Conservation (phyloP, 1,284 basidiomycete genomes). For the Puccinia polysora region DNA sequence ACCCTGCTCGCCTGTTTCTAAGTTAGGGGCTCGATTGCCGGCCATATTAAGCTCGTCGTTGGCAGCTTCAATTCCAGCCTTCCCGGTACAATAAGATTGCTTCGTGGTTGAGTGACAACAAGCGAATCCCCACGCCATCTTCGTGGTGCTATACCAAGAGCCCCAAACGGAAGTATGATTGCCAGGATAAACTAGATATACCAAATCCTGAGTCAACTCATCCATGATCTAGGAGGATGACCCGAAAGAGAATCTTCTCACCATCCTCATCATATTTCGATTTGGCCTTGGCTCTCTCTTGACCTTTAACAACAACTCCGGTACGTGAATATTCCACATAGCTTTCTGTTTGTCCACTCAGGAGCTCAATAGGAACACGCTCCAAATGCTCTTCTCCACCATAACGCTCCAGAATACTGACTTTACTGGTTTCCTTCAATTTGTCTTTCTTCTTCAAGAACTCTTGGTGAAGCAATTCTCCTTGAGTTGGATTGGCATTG, state of each 20-base stretch:
- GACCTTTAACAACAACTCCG: constrained; percentile 86
- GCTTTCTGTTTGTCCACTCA: constrained; percentile 89
- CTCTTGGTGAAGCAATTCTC: constrained; percentile 82
- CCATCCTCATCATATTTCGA: constrained; percentile 95
- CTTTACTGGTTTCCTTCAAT: constrained; percentile 77
- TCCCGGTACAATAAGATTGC: constrained; percentile 86
- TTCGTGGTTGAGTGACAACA: constrained; percentile 87
- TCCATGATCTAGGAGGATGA: constrained; percentile 2
- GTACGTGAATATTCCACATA: constrained; percentile 95
- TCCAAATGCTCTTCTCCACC: constrained; percentile 92
- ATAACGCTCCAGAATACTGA: constrained; percentile 80
- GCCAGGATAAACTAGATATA: constrained; percentile 68
- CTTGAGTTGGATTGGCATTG: constrained; percentile 93
- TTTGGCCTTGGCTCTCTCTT: constrained; percentile 72
- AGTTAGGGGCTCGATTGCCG: constrained; percentile 63
- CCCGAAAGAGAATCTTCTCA: constrained; percentile 55
- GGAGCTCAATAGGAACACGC: constrained; percentile 76
- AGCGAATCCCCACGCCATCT: constrained; percentile 80
- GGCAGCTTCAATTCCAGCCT: constrained; percentile 73
- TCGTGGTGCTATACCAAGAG: constrained; percentile 76
- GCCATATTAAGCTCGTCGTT: constrained; percentile 63
- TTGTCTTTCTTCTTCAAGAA: constrained; percentile 88
- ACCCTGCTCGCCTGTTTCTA: no score
- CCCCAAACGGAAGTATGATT: constrained; percentile 96
- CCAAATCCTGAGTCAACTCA: background rate